Percentiles rank a stretch among this genome's conserved stretches.
Evolutionary conservation across 192 early-diverging fungal genomes (phyloP).

Genomic region (Coemansia sp.): DNA sequence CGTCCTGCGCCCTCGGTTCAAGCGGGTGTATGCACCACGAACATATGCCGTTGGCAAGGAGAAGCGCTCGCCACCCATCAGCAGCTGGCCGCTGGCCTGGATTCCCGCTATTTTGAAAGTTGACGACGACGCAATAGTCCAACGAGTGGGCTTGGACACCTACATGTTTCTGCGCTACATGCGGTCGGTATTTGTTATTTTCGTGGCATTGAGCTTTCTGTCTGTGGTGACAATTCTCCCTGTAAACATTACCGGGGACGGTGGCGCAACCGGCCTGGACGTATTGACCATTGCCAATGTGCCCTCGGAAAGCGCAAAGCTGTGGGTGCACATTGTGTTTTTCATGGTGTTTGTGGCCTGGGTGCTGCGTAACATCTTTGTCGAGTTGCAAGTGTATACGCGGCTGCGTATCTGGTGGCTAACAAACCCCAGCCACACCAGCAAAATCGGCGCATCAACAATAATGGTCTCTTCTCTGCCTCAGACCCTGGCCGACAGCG

Average conservation of each 20-base stretch:
- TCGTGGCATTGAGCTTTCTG: constrained; percentile 61
- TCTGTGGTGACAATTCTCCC: constrained; percentile 71
- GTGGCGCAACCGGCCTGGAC: constrained; percentile 53
- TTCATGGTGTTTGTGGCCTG: constrained; percentile 47
- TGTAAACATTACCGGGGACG: constrained; percentile 58
- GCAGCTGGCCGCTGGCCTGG: constrained; percentile 59
- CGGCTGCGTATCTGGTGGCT: constrained; percentile 69
- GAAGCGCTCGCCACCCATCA: constrained; percentile 58
- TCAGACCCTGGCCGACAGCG: constrained; percentile 53
- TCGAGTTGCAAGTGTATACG: constrained; percentile 63
- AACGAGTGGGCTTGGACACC: constrained; percentile 67
- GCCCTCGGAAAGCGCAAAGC: constrained; percentile 31
- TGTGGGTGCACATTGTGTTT: constrained; percentile 76
- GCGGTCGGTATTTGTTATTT: constrained; percentile 66
- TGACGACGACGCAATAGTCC: constrained; percentile 58
- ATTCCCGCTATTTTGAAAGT: constrained; percentile 55
- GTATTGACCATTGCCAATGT: constrained; percentile 74
- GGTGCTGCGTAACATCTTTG: constrained; percentile 61
- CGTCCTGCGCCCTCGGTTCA: constrained; percentile 64
- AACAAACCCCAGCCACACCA: constrained; percentile 53
- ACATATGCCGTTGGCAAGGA: constrained; percentile 62
- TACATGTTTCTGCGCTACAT: constrained; percentile 80
- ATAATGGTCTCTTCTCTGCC: constrained; percentile 78
- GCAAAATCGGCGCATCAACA: constrained; percentile 61
- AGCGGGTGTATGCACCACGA: constrained; percentile 71